Percentiles rank a stretch among this genome's conserved stretches.
phyloP scores from a whole-genome alignment of 768 basidiomycete genomes.

The Ramaria sp. region DNA sequence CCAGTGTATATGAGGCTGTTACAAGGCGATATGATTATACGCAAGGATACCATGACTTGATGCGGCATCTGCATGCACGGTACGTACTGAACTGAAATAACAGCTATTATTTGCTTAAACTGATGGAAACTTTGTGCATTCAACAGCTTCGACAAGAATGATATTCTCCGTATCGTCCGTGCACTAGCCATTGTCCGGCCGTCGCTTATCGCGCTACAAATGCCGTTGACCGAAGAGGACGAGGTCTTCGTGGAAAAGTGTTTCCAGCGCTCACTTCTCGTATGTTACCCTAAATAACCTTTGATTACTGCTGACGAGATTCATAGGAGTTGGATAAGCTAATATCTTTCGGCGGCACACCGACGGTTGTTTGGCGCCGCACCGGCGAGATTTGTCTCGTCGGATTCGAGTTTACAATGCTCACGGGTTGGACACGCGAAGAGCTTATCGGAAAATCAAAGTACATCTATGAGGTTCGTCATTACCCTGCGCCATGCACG shows the following conservation, averaged over 20 bases:
- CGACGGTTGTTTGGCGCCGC: constrained; percentile 94
- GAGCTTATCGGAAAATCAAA: constrained; percentile 56
- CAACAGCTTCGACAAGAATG: constrained; percentile 87
- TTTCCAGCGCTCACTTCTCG: constrained; percentile 87
- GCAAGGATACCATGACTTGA: constrained; percentile 91
- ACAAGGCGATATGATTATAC: constrained; percentile 87
- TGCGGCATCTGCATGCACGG: constrained; percentile 74
- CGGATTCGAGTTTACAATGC: constrained; percentile 90
- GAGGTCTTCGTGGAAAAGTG: constrained; percentile 94
- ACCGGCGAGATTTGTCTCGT: constrained; percentile 98
- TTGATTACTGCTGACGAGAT: constrained; percentile 5
- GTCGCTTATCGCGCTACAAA: constrained; percentile 94
- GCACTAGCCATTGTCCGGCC: constrained; percentile 92
- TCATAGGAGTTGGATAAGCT: constrained; percentile 89
- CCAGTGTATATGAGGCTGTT: constrained; percentile 52
- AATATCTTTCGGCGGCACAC: constrained; percentile 94
- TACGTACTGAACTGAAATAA: constrained; percentile 27
- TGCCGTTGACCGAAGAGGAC: constrained; percentile 93
- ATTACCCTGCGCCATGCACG: not conserved
- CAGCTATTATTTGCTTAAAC: not conserved
- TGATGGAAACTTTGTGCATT: not conserved
- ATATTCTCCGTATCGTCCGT: constrained; percentile 87
- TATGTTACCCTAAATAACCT: constrained; percentile 26
- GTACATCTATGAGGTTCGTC: constrained; percentile 33
- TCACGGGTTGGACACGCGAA: constrained; percentile 84